These are phyloP conservation scores for Pyrenochaeta sp. DNA, from an alignment of 2,329 filamentous ascomycete species.

Conservation along the genomic window DNA sequence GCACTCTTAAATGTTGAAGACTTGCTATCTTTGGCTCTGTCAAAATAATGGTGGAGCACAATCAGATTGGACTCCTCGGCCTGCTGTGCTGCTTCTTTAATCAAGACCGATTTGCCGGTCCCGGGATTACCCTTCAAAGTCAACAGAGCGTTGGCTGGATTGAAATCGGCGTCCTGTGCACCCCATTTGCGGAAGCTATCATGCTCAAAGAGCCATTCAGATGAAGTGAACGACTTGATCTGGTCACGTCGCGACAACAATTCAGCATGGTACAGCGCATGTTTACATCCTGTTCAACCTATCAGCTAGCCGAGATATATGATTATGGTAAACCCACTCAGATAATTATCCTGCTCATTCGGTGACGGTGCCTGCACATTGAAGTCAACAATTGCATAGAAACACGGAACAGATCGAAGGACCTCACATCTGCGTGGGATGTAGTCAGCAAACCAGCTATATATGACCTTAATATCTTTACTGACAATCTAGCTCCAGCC, in stretches of 20 bases:
- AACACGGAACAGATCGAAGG: not conserved
- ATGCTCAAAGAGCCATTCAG: conserved; percentile 1
- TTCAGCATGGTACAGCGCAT: conserved; percentile 2
- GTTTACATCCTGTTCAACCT: not conserved
- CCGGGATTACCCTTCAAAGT: conserved; percentile 4
- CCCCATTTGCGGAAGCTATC: not conserved
- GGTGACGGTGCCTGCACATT: not conserved
- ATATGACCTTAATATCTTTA: not conserved
- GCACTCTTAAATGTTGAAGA: not conserved
- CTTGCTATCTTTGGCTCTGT: conserved; percentile 1
- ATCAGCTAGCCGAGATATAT: not conserved
- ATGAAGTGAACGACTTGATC: conserved; percentile 3
- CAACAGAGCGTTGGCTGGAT: not conserved
- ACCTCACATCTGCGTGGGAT: not conserved
- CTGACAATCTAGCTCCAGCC: not conserved
- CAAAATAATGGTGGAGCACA: conserved; percentile 2
- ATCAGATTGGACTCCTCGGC: not conserved
- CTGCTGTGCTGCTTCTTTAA: not conserved
- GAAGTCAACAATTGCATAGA: not conserved
- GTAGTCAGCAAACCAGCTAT: not conserved
- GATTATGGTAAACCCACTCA: not conserved
- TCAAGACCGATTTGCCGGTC: conserved; percentile 2
- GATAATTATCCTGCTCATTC: not conserved
- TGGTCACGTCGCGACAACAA: not conserved
- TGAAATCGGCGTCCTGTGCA: no score